These are phyloP conservation scores for Yarrowia sp. DNA, from an alignment of 805 yeast species.

Conservation along the genomic window DNA sequence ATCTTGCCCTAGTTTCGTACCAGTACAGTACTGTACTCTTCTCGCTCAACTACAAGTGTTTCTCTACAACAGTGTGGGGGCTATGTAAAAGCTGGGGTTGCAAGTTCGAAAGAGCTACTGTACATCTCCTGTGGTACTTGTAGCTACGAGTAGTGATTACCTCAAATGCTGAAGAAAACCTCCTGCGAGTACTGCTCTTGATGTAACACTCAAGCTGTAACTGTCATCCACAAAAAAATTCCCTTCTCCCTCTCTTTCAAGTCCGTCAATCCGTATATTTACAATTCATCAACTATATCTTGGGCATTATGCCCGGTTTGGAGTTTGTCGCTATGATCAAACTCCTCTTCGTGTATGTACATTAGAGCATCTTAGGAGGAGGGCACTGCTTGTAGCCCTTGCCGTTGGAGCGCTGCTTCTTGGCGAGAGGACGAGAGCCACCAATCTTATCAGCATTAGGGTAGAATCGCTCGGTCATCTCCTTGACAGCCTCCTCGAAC, in stretches of 20 bases:
- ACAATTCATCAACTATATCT: background rate
- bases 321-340: background rate
- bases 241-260: background rate
- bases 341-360: constrained; percentile 1
- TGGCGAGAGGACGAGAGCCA: constrained; percentile 4
- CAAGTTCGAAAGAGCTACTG: no score
- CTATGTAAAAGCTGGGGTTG: no score
- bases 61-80: no score
- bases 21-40: no score
- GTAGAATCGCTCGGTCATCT: constrained; percentile 49
- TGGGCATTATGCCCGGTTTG: background rate
- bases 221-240: no score
- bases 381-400: constrained; percentile 15
- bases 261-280: background rate
- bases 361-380: constrained; percentile 16
- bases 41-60: no score
- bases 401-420: background rate
- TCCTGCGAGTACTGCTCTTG: no score
- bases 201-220: no score
- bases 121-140: no score
- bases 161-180: no score
- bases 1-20: no score
- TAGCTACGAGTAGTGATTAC: no score
- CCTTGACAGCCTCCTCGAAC: constrained; percentile 62
- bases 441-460: constrained; percentile 21